phyloP scores from a whole-genome alignment of 2,329 filamentous ascomycete species.

The Trichoderma gracile region DNA sequence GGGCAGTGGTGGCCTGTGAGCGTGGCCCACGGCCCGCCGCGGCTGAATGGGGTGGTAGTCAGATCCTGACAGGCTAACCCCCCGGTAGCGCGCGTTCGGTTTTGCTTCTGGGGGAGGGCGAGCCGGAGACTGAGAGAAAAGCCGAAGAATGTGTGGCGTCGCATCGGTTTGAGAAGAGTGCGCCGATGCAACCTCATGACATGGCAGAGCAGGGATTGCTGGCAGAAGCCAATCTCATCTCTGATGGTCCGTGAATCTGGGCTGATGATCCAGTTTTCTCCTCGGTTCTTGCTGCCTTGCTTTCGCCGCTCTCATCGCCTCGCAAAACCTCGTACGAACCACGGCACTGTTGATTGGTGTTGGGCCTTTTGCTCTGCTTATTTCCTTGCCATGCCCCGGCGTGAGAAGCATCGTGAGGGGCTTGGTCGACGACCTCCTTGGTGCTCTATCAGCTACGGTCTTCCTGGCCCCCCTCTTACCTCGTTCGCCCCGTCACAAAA shows the following conservation, averaged over 20 bases:
- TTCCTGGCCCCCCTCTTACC: background rate
- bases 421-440: background rate
- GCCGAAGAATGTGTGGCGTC: conserved; percentile 23
- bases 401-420: too few relatives aligned
- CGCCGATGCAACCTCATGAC: conserved; percentile 27
- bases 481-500: background rate
- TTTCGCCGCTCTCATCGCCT: too few relatives aligned
- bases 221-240: conserved; percentile 21
- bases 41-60: conserved; percentile 26
- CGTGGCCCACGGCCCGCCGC: conserved; percentile 27
- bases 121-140: conserved; percentile 24
- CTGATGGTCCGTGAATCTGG: conserved; percentile 19
- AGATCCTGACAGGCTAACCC: conserved; percentile 25
- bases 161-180: conserved; percentile 24
- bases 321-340: too few relatives aligned
- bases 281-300: background rate
- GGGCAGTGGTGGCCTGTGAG: conserved; percentile 24
- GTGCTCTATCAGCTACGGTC: background rate
- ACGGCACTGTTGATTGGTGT: background rate
- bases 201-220: conserved; percentile 26
- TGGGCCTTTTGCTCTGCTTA: background rate
- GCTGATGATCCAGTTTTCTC: background rate
- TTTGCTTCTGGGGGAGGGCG: conserved; percentile 8
- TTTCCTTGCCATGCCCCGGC: background rate
- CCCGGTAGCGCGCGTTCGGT: conserved; percentile 20